Evolutionary conservation across 208 protist species (phyloP), one percentile per base, ranked within the genome.

Genomic region (Angomonas ambiguus): DNA sequence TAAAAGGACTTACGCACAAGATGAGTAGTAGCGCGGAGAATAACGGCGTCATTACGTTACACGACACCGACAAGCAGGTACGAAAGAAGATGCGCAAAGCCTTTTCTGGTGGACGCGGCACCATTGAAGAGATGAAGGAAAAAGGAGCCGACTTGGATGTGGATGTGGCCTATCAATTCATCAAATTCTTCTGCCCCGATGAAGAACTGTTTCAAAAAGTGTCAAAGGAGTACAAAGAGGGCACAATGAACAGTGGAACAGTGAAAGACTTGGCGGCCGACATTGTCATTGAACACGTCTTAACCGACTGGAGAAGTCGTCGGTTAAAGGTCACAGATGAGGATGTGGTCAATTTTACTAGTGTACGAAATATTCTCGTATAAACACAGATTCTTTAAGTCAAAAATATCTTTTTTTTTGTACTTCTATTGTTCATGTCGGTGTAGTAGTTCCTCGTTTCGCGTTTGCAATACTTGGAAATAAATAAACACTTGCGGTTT

Each of bases 131-230:
- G 77, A 98, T 99, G 84, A 67, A 84, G 22, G 67, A 74, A 65
- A 77, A 87, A 4, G 98, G 98, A 20, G 97, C 92, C 0, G 82
- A 98, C 67, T 74, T 98, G 6, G 76, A 94, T 1, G 80, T 96
- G 20, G 98, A 99, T 75, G 90, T 99, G 25, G 79, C 97, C 5
- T 99, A 97, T 74, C 88, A 98, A 72, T 98, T 99, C 69, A 75
- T 99, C 20, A 91, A 76, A 22, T 98, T 98, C 76, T 98, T 99
- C 71, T 90, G 95, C 63, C 82, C 95, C 25, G 96, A 99, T 74
- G 96, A 99, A 70, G 80, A 69, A 0, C 62, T 98, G 53, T 84
- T 99, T 32, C 74, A 66, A 31, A 76, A 92, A 35, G 92, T 98
- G 34, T 76, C 76, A 24, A 25, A 70, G 24, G 72, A 72, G 42